Percentiles rank a stretch among this genome's conserved stretches.
phyloP scores from a whole-genome alignment of 2,329 filamentous ascomycete species.

The Teratosphaeria zuluensis region DNA sequence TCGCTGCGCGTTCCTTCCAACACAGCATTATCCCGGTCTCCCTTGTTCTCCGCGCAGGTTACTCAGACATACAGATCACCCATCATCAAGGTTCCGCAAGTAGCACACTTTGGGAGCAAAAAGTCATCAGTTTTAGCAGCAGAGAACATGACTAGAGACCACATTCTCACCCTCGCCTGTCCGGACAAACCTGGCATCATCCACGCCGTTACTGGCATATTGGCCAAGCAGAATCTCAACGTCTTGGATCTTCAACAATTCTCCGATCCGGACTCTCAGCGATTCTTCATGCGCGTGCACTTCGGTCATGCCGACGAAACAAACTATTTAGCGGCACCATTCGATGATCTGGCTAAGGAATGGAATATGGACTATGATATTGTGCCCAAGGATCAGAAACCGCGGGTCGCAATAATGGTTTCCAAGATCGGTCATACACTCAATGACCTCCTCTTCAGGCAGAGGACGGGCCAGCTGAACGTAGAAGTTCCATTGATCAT shows the following conservation, averaged over 20 bases:
- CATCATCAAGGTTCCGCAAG: background rate
- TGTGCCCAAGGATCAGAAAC: conserved; percentile 57
- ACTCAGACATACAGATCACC: background rate
- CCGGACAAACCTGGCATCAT: conserved; percentile 79
- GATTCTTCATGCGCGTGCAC: conserved; percentile 84
- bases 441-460: conserved; percentile 73
- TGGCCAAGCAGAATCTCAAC: conserved; percentile 65
- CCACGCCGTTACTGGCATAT: conserved; percentile 69
- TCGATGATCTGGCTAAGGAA: conserved; percentile 51
- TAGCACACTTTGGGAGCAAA: background rate
- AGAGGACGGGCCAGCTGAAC: conserved; percentile 61
- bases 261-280: conserved; percentile 61
- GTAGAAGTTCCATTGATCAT: conserved; percentile 71
- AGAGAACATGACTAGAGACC: conserved; percentile 33
- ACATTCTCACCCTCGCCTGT: conserved; percentile 73
- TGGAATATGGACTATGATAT: conserved; percentile 65
- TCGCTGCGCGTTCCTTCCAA: background rate
- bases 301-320: conserved; percentile 52
- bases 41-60: background rate
- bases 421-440: conserved; percentile 82
- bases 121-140: background rate
- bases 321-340: conserved; percentile 43
- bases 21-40: background rate
- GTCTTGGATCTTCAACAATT: conserved; percentile 81
- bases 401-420: conserved; percentile 75